Evolutionary conservation across 192 early-diverging fungal species (phyloP), one percentile per base, ranked within the genome.

Genomic region (Nowakowskiella sp.): DNA sequence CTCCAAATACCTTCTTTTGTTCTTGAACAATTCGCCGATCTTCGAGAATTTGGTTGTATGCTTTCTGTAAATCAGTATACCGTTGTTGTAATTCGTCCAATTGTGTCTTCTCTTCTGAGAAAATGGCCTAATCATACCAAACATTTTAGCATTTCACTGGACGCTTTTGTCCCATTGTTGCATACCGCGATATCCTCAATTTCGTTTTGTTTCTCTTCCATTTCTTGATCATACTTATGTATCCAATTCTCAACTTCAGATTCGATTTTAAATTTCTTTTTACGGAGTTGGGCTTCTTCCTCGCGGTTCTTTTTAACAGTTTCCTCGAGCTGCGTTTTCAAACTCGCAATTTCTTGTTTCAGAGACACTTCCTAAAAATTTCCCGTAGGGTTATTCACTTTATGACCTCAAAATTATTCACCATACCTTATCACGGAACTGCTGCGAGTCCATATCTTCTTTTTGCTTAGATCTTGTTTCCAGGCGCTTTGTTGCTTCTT

Each of bases 241-340:
- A 81, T 81, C 78, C 78, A 81, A 44, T 81, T 80, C 54, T 81
- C 78, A 9, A 81, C 78, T 54, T 81, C 78, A 7, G 57, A 57
- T 54, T 81, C 76, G 16, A 79, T 66, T 44, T 81, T 81, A 55
- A 73, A 76, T 50, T 76, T 77, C 36, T 69, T 73, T 46, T 80
- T 80, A 19, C 78, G 62, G 8, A 76, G 49, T 23, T 53, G 16
- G 7, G 73, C 73, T 55, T 81, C 78, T 51, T 79, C 76, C 44
- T 79, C 78, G 7, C 71, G 58, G 50, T 81, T 52, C 19, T 45
- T 55, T 31, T 54, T 53, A 19, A 56, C 33, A 44, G 51, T 34
- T 2, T 65, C 59, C 31, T 50, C 49, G 22, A 74, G 49, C 6
- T 72, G 43, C 10, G 48, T 47, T 22, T 45, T 55, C 2, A 68